Percentiles rank a stretch among this genome's conserved stretches.
These are phyloP conservation scores for Acacia acuminata DNA, from an alignment of 306 rosid genomes.

Conservation along the genomic window DNA sequence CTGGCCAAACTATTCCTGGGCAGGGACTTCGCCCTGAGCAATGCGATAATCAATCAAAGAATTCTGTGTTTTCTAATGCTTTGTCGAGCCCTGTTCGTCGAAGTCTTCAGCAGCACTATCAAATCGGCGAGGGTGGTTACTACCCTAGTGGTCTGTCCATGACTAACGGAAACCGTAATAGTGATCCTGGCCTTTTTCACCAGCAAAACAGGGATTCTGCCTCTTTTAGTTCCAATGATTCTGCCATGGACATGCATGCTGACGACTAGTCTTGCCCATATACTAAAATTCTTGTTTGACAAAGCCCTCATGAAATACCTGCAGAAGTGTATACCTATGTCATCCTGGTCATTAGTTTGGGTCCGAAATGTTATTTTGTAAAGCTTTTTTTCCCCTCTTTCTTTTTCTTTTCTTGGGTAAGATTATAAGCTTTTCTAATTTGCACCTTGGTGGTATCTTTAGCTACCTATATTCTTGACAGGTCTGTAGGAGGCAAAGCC, in stretches of 20 bases:
- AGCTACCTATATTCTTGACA: not conserved
- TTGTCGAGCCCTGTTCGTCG: conserved; percentile 79
- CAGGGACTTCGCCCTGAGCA: conserved; percentile 38
- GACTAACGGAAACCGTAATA: conserved; percentile 59
- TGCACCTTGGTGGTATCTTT: conserved; percentile 26
- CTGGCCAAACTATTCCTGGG: conserved; percentile 47
- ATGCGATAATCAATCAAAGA: conserved; percentile 68
- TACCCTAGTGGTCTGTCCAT: conserved; percentile 44
- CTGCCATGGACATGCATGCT: conserved; percentile 88
- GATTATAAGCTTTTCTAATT: conserved; percentile 26
- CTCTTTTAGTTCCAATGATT: conserved; percentile 63
- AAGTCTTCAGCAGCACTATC: conserved; percentile 72
- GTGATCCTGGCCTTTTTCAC: conserved; percentile 47
- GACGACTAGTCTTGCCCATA: conserved; percentile 65
- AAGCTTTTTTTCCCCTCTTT: conserved; percentile 23
- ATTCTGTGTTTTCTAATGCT: conserved; percentile 78
- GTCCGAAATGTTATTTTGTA: conserved; percentile 44
- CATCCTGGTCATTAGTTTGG: conserved; percentile 38
- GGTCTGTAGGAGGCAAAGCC: conserved; percentile 15
- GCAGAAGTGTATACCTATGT: conserved; percentile 36
- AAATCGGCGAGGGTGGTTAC: conserved; percentile 58
- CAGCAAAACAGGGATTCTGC: conserved; percentile 59
- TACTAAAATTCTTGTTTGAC: conserved; percentile 30
- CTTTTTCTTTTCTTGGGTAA: not conserved
- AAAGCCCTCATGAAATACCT: conserved; percentile 30